These are phyloP conservation scores for Phytopythium chamaehyphon DNA, from an alignment of 352 stramenopile genomes.

Conservation along the genomic window DNA sequence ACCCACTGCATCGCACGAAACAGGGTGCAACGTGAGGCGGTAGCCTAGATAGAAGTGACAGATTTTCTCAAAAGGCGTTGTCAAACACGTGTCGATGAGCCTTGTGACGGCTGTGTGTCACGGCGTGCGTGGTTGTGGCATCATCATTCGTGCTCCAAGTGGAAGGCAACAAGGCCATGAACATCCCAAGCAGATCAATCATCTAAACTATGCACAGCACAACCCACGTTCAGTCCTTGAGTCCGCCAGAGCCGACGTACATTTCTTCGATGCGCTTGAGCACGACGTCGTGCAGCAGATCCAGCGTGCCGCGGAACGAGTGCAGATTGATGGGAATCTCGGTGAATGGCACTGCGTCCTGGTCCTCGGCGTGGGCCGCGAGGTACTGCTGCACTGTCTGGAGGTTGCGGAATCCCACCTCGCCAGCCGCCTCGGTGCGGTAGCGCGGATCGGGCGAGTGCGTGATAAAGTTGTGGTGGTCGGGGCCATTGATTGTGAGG, in stretches of 20 bases:
- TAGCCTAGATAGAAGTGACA: no score
- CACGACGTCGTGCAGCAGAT: constrained; percentile 83
- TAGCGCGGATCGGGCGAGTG: constrained; percentile 84
- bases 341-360: constrained; percentile 58
- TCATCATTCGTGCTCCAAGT: no score
- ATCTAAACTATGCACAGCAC: no score
- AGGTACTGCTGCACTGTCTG: constrained; percentile 80
- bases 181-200: no score
- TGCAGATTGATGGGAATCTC: constrained; percentile 79
- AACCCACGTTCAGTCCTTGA: background rate
- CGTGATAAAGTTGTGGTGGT: constrained; percentile 76
- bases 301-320: constrained; percentile 83
- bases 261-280: constrained; percentile 81
- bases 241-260: constrained; percentile 30
- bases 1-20: background rate
- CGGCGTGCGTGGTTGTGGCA: no score
- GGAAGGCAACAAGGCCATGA: no score
- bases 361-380: constrained; percentile 35
- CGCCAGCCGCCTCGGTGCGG: constrained; percentile 40
- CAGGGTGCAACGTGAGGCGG: background rate
- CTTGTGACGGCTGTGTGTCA: no score
- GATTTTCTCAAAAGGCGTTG: no score
- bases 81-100: no score
- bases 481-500: constrained; percentile 53
- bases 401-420: constrained; percentile 65